phyloP scores from a whole-genome alignment of 768 basidiomycete species.

The Brasilioporus rufonigricans region DNA sequence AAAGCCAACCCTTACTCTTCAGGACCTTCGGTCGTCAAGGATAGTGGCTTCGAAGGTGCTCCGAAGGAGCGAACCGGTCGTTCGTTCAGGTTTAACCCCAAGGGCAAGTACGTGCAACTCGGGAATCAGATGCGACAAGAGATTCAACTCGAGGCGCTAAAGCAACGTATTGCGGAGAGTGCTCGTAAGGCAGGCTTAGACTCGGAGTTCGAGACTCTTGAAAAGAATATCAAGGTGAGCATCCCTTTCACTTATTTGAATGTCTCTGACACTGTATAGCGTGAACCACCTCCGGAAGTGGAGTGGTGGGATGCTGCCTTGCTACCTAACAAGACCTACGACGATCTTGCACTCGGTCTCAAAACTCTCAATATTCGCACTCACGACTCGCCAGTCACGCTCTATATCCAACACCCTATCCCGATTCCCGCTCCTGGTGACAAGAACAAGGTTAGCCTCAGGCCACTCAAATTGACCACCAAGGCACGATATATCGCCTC shows the following conservation, averaged over 20 bases:
- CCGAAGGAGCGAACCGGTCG: slow-evolving; percentile 70
- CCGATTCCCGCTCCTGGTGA: slow-evolving; percentile 90
- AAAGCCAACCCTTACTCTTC: slow-evolving; percentile 79
- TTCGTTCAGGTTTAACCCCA: slow-evolving; percentile 82
- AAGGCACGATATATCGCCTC: slow-evolving; percentile 45
- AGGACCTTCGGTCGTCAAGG: slow-evolving; percentile 42
- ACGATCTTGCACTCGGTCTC: slow-evolving; percentile 62
- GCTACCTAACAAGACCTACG: slow-evolving; percentile 77
- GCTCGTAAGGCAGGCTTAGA: slow-evolving; percentile 93
- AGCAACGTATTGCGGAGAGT: slow-evolving; percentile 89
- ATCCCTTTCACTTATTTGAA: background rate
- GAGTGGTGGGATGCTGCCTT: slow-evolving; percentile 98
- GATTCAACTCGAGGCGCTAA: slow-evolving; percentile 82
- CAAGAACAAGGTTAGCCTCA: slow-evolving; percentile 72
- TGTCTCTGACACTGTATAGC: slow-evolving; percentile 39
- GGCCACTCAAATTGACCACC: slow-evolving; percentile 89
- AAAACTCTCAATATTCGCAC: slow-evolving; percentile 62
- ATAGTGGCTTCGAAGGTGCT: slow-evolving; percentile 68
- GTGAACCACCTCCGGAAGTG: slow-evolving; percentile 80
- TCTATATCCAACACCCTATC: slow-evolving; percentile 96
- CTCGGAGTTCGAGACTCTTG: slow-evolving; percentile 86
- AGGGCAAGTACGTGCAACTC: slow-evolving; percentile 85
- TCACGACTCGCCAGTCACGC: slow-evolving; percentile 72
- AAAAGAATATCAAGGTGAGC: slow-evolving; percentile 82
- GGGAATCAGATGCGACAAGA: slow-evolving; percentile 73